Evolutionary conservation across 495 filamentous ascomycete species (phyloP), one percentile per base, ranked within the genome.

Genomic region (Staphylotrichum longicolle): DNA sequence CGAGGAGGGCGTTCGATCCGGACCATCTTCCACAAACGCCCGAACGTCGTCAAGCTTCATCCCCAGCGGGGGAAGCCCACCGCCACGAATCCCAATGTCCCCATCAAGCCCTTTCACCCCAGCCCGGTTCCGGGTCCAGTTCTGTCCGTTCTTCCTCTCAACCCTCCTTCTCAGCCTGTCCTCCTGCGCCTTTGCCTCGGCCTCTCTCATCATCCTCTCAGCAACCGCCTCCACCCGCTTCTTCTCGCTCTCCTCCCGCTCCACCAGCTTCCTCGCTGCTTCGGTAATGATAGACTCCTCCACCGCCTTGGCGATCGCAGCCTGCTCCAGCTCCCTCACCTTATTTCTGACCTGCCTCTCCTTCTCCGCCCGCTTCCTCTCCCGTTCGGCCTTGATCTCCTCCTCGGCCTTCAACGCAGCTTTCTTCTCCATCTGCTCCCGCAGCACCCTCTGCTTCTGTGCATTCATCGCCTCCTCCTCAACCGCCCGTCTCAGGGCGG

Each of bases 221-320:
- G 30, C 14, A 20, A 35, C 32, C 54, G 5, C 37, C 27, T 14
- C 33, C 33, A 39, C 6, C 34, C 52, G n/a, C 11, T 32, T 32
- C 20, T 42, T 46, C 41, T 37, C 54, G 8, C 32, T 3, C 42
- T 35, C 9, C 14, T 15, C 39, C 14, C 32, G 20, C 20, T 40
- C 46, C 34, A 39, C 15, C 20, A 50, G 9, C 32, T 48, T 45
- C 33, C 54, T 33, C n/a, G 54, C 30, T 2, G 54, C 42, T 34
- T 57, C 54, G 4, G 30, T 20, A 5, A 39, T 8, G 8, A 58
- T 58, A 8, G 56, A 49, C 20, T 58, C 45, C 46, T 58, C 44
- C 14, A 56, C 32, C 4, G 27, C 54, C 35, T 32, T 34, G 3
- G 41, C 54, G 46, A 45, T 10, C 0, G 40, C 30, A 1, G 54